Base-by-base conservation (phyloP, 768 basidiomycete genomes). In the Pleurotus tuoliensis region DNA sequence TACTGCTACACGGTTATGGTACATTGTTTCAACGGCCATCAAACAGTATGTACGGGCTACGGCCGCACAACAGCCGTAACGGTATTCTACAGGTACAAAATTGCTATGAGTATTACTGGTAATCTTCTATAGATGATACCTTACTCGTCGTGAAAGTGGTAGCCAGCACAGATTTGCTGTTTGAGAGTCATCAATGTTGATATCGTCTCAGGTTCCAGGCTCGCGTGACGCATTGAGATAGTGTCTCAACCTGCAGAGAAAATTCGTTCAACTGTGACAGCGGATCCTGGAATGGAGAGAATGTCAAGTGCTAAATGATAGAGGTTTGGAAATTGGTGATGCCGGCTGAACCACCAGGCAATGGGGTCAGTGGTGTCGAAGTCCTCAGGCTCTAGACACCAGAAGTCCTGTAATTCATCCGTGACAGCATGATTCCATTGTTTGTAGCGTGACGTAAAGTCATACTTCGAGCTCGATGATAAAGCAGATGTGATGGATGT, bases 241-340 rank as follows among this genome's bases (percentile, higher is more conserved):
- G 68, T 69, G 41, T 72, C 69, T 3, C 64, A 56, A 22, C 66
- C 69, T 20, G 69, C 68, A 2, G 66, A 71, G 47, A 72, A 73
- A 46, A 71, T 62, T 1, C 66, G 51, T 46, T 72, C 68, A 6
- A 71, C 71, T 2, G 71, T 65, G 6, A 73, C 65, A 39, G 72
- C 71, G 25, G 69, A 73, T 7, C 72, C 64, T 47, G 64, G 64
- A 47, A 66, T 66, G 27, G 54, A 55, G 4, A 63, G 57, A 50
- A 66, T 46, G 30, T 66, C 64, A 18, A 49, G 61, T 4, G 64
- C 62, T 16, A 66, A 44, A 1, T 37, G 47, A 25, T 41, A 61
- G 11, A 65, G 55, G 30, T 62, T 64, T 2, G 64, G 62, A 47
- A 66, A 66, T 44, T 65, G 58, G 16, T 49, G 34, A 11, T 52